Conservation (phyloP, 495 filamentous ascomycete species). For the Glonium stellatum region DNA sequence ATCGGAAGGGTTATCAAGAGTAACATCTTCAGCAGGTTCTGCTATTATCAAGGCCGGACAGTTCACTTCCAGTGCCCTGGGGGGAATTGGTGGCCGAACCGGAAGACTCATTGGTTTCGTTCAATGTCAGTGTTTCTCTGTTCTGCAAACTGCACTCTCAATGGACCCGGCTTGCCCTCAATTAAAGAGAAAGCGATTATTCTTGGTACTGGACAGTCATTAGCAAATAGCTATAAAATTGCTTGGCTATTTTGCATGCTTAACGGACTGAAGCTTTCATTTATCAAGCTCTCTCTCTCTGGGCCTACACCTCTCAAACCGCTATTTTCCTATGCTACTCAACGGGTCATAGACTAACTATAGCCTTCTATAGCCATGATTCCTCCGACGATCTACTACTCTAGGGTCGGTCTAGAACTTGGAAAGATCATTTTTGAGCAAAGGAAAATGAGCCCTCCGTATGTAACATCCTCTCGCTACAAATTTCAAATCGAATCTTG, state of each 20-base stretch:
- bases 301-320: background rate
- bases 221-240: background rate
- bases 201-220: background rate
- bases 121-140: conserved; percentile 64
- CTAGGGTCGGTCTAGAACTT: conserved; percentile 78
- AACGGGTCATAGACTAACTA: conserved; percentile 7
- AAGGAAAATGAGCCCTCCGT: conserved; percentile 93
- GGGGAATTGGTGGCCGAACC: conserved; percentile 76
- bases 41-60: conserved; percentile 63
- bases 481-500: background rate
- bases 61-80: conserved; percentile 54
- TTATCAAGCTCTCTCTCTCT: background rate
- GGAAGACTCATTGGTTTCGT: conserved; percentile 72
- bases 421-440: conserved; percentile 78
- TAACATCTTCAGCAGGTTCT: conserved; percentile 70
- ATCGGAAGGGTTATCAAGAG: conserved; percentile 75
- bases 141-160: background rate
- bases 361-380: conserved; percentile 58
- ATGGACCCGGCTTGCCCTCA: conserved; percentile 1
- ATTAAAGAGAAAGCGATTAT: background rate
- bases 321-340: background rate
- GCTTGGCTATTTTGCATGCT: background rate
- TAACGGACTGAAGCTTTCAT: background rate
- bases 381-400: conserved; percentile 84
- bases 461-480: conserved; percentile 41